A percentile compares a stretch with the other conserved stretches of the same genome.
These are phyloP conservation scores for Trichosporon sp. DNA, from an alignment of 1,284 basidiomycete genomes.

Conservation along the genomic window DNA sequence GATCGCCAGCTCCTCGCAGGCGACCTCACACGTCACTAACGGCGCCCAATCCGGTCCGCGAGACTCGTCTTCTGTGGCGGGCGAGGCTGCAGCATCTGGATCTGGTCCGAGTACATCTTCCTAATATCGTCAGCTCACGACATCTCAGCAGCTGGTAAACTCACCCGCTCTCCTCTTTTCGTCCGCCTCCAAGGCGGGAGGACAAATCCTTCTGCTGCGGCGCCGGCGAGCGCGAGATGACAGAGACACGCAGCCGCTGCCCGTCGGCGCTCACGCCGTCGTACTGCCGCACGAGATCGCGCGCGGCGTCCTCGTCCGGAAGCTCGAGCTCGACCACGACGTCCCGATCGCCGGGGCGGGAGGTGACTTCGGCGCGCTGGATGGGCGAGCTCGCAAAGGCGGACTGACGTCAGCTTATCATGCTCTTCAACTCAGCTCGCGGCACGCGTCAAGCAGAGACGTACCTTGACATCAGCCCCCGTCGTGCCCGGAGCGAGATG, in stretches of 20 bases:
- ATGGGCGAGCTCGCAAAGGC: slow-evolving; percentile 81
- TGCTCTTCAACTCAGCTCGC: too few relatives aligned
- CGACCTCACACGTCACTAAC: neutral
- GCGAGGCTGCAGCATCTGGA: slow-evolving; percentile 9
- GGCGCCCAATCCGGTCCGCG: slow-evolving; percentile 18
- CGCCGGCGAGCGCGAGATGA: slow-evolving; percentile 43
- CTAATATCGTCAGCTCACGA: slow-evolving; percentile 55
- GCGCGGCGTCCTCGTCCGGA: slow-evolving; percentile 67
- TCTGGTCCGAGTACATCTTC: slow-evolving; percentile 76
- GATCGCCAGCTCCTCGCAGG: too few relatives aligned
- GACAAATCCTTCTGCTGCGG: neutral
- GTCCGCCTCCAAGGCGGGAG: neutral
- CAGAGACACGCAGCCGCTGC: slow-evolving; percentile 66
- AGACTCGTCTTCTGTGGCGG: slow-evolving; percentile 9
- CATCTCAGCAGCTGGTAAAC: neutral
- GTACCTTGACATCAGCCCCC: slow-evolving; percentile 73
- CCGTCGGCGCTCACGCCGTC: slow-evolving; percentile 80
- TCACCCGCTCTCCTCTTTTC: slow-evolving; percentile 10
- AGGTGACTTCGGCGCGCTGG: slow-evolving; percentile 60
- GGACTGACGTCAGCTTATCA: slow-evolving; percentile 58
- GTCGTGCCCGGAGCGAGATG: slow-evolving; percentile 77
- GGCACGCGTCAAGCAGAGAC: slow-evolving; percentile 31
- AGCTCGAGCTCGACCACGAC: slow-evolving; percentile 73
- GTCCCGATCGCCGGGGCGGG: slow-evolving; percentile 49
- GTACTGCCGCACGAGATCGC: slow-evolving; percentile 71